Percentiles rank a stretch among this genome's conserved stretches.
phyloP scores from a whole-genome alignment of 768 basidiomycete species.

The Suillus tomentosus region DNA sequence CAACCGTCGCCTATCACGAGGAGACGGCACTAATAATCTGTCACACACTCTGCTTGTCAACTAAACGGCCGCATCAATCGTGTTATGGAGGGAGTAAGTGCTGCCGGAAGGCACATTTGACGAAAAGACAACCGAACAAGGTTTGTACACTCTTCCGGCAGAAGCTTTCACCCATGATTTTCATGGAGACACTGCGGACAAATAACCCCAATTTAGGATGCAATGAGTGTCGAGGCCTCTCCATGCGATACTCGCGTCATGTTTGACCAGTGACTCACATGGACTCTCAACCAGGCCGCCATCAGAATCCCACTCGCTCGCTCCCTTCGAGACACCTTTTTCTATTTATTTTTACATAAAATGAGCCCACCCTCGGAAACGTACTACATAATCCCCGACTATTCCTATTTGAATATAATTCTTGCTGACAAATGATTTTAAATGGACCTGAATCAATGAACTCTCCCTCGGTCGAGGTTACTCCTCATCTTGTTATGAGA shows the following conservation, averaged over 20 bases:
- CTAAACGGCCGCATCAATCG: slow-evolving; percentile 2
- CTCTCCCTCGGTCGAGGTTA: slow-evolving; percentile 6
- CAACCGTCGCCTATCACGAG: not conserved
- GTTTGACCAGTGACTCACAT: slow-evolving; percentile 7
- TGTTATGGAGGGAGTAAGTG: slow-evolving; percentile 2
- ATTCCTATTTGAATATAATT: slow-evolving; percentile 9
- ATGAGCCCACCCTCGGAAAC: slow-evolving; percentile 7
- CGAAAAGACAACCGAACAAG: slow-evolving; percentile 17
- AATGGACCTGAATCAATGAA: slow-evolving; percentile 8
- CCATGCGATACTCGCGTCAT: slow-evolving; percentile 7
- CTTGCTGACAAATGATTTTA: not conserved
- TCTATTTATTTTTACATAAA: slow-evolving; percentile 5
- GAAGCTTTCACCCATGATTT: slow-evolving; percentile 18
- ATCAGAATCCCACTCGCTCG: not conserved
- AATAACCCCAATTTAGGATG: slow-evolving; percentile 10
- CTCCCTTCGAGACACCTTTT: not conserved
- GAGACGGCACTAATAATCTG: not conserved
- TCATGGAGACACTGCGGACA: slow-evolving; percentile 22
- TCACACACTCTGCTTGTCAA: not conserved
- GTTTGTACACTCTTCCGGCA: slow-evolving; percentile 16
- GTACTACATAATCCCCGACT: slow-evolving; percentile 11
- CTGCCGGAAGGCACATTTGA: slow-evolving; percentile 10
- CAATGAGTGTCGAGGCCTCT: slow-evolving; percentile 4
- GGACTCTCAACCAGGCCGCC: not conserved
- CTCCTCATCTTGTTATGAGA: slow-evolving; percentile 13